Evolutionary conservation across 805 yeast genomes (phyloP), one percentile per base, ranked within the genome.

Genomic region (Ogataea trehaloabstinens): DNA sequence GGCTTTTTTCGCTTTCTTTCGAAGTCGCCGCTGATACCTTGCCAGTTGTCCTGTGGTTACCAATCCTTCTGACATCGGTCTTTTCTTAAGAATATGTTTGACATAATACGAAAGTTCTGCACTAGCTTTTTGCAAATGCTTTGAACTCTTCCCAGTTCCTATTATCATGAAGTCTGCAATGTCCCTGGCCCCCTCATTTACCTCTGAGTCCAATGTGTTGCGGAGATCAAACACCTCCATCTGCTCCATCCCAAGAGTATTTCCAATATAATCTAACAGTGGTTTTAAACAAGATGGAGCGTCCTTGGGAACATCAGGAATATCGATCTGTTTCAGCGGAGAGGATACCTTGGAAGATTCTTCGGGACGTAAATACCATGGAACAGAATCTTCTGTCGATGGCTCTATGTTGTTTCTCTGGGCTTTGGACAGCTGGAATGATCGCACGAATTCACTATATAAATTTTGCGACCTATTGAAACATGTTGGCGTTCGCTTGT

Each of bases 81-180:
- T 46, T 1, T 59, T 56, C 7, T 64, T 58, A 39, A 61, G 65
- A 6, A 67, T 63, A 27, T 73, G 73, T 55, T 90, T 90, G 29
- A 88, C 55, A 55, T 68, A 69, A 19, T 68, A 68, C 35, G 76
- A 67, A 27, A 89, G 62, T 47, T 78, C 81, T 12, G 65, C 64
- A 2, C 85, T 77, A 2, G 95, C 88, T 45, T 80, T 82, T 47
- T 74, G 79, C 17, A 88, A 63, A 63, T 90, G 98, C 45, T 76
- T 80, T 27, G 78, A 75, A 21, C 90, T 78, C 57, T 81, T 83
- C 4, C 95, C 96, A 0, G 93, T 76, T 15, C 82, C 75, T 0
- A 91, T 64, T 4, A 91, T 63, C 71, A 80, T 73, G 40, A 74
- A 70, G 39, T 72, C 68, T 7, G 73, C 65, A 17, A 68, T 13